A percentile compares a stretch with the other conserved stretches of the same genome.
Conservation (phyloP, 1,284 basidiomycete genomes). For the Pascua sp. region DNA sequence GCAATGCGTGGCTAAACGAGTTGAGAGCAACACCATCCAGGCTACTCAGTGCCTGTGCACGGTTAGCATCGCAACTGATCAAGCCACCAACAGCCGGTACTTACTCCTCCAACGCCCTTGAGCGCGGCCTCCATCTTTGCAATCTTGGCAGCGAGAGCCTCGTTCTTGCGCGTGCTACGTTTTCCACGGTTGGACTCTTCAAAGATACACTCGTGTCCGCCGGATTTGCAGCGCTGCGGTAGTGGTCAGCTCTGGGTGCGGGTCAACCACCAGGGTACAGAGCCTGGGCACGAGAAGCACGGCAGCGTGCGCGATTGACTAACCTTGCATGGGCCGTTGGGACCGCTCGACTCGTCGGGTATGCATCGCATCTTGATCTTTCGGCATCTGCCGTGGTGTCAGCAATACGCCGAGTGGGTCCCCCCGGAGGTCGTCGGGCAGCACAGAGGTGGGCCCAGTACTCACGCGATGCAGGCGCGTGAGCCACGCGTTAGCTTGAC, state of each 20-base stretch:
- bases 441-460: not conserved
- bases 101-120: constrained; percentile 53
- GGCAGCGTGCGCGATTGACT: constrained; percentile 16
- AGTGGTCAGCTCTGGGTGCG: constrained; percentile 30
- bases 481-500: constrained; percentile 81
- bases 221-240: constrained; percentile 55
- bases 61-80: not conserved
- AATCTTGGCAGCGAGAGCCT: constrained; percentile 78
- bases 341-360: constrained; percentile 60
- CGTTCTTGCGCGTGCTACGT: constrained; percentile 79
- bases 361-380: constrained; percentile 99
- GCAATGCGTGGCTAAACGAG: constrained; percentile 41
- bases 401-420: not conserved
- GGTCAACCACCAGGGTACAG: not conserved
- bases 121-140: constrained; percentile 89
- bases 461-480: constrained; percentile 44
- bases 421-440: not conserved
- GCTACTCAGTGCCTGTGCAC: constrained; percentile 58
- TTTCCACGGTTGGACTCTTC: constrained; percentile 93
- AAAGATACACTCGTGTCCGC: constrained; percentile 87
- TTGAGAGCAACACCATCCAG: constrained; percentile 61
- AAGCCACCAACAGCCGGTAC: constrained; percentile 7
- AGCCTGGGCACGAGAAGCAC: not conserved
- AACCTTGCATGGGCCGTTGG: constrained; percentile 83
- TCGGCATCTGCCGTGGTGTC: constrained; percentile 57